These are phyloP conservation scores for Leishmania gerbilli DNA, from an alignment of 208 protist species.

Conservation along the genomic window DNA sequence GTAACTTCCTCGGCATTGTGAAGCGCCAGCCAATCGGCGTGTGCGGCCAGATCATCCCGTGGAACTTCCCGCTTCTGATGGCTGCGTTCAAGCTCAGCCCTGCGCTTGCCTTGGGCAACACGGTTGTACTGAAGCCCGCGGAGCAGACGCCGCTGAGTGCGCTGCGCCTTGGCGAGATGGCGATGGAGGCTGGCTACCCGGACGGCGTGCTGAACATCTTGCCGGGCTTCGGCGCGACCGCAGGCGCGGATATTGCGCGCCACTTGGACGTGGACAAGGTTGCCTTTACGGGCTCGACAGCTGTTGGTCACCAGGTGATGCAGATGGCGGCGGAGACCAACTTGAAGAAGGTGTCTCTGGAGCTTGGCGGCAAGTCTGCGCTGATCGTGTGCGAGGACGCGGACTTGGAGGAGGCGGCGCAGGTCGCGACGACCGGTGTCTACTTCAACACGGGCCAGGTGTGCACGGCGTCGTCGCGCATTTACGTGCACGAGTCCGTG, in stretches of 20 bases:
- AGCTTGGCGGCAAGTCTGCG: constrained; percentile 93
- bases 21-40: constrained; percentile 87
- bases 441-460: constrained; percentile 88
- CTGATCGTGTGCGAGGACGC: constrained; percentile 88
- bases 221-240: constrained; percentile 75
- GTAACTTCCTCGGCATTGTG: constrained; percentile 69
- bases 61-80: constrained; percentile 94
- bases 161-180: constrained; percentile 78
- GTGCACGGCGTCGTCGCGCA: constrained; percentile 83
- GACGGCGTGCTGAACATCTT: constrained; percentile 90
- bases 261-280: constrained; percentile 91
- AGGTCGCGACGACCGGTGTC: constrained; percentile 55
- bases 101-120: constrained; percentile 83
- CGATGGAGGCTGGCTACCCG: constrained; percentile 84
- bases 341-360: constrained; percentile 82
- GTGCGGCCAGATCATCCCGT: constrained; percentile 87
- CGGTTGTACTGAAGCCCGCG: constrained; percentile 88
- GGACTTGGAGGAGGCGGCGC: constrained; percentile 70
- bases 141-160: constrained; percentile 91
- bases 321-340: constrained; percentile 61
- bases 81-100: constrained; percentile 87
- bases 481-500: constrained; percentile 83
- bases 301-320: constrained; percentile 76
- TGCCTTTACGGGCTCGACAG: constrained; percentile 89
- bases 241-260: constrained; percentile 56